Evolutionary conservation across 352 stramenopile species (phyloP).

Genomic region (Phytophthora multivora): DNA sequence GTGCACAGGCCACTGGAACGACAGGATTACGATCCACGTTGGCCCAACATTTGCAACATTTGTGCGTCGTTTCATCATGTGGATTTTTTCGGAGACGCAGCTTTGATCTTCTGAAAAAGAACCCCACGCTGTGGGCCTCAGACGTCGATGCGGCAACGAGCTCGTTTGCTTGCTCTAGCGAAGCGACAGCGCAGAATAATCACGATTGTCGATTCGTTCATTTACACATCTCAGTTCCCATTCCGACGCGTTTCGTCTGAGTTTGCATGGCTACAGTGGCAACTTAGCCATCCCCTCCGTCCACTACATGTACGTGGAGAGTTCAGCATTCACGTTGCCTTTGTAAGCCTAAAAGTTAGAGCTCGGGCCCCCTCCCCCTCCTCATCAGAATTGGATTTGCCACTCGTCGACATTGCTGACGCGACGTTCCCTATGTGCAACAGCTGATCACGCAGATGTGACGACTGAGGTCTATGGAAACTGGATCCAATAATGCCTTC

Average conservation of each 20-base stretch:
- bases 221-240: neutral
- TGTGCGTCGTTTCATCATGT: no score
- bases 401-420: neutral
- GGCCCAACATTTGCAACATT: no score
- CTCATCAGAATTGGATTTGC: neutral
- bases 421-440: neutral
- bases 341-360: neutral
- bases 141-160: no score
- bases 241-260: neutral
- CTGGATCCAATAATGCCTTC: neutral
- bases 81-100: no score
- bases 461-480: neutral
- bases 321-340: no score
- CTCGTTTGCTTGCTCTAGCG: neutral
- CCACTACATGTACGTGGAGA: no score
- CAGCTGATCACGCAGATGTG: conserved; percentile 13
- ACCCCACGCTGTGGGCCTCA: no score
- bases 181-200: neutral
- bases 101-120: no score
- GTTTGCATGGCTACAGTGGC: neutral
- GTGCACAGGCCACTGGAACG: no score
- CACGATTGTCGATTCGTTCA: neutral
- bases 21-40: no score
- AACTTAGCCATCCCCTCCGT: neutral
- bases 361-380: no score